Evolutionary conservation across 2,329 filamentous ascomycete genomes (phyloP).

Genomic region (Xylariaceae sp.): DNA sequence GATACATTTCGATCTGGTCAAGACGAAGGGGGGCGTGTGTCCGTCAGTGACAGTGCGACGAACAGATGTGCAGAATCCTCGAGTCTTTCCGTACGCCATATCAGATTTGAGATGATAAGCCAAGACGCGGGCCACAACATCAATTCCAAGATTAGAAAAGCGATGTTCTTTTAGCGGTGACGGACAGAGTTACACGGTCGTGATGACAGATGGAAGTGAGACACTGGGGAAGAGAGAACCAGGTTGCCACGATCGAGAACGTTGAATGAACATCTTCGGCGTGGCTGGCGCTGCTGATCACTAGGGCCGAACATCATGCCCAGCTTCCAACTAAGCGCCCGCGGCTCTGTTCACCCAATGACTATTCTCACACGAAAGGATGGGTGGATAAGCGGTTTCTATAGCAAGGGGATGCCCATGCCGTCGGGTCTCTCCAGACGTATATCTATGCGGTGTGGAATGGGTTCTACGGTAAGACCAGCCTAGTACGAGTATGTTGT

Average conservation of each 20-base stretch:
- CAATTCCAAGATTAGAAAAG: neutral
- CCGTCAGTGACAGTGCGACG: neutral
- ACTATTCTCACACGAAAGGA: neutral
- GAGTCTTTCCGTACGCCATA: neutral
- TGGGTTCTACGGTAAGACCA: no score
- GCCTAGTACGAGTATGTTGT: neutral
- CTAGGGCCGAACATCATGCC: neutral
- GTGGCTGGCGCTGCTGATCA: neutral
- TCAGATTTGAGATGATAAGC: neutral
- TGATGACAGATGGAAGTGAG: neutral
- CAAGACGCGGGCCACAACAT: neutral
- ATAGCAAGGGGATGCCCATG: no score
- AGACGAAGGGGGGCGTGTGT: neutral
- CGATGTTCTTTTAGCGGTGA: no score
- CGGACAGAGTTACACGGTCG: neutral
- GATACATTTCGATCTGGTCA: neutral
- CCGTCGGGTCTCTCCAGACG: no score
- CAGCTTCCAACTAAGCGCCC: neutral
- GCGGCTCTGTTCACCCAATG: neutral
- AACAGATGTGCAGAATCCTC: neutral
- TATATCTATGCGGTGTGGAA: no score
- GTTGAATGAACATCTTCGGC: neutral
- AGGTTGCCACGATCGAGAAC: neutral
- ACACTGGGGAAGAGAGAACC: neutral
- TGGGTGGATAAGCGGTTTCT: no score